phyloP scores from a whole-genome alignment of 257 asterid genomes.

The Nicotiana tomentosiformis region DNA sequence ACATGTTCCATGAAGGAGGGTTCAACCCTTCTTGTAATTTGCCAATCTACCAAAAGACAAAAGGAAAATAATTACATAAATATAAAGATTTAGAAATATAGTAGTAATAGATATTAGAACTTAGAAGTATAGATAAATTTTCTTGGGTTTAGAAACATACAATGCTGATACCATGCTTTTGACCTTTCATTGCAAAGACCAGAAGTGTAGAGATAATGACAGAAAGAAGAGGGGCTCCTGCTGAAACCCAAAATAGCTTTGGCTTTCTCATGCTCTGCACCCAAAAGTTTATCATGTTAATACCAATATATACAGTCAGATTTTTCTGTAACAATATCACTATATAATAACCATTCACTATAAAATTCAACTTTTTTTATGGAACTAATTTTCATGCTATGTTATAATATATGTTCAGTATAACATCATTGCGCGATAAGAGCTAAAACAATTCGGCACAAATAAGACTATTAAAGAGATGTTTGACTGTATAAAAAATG shows the following conservation, averaged over 20 bases:
- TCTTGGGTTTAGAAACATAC: slow-evolving; percentile 29
- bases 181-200: slow-evolving; percentile 63
- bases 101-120: neutral
- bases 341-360: too few relatives aligned
- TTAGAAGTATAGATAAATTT: neutral
- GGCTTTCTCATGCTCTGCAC: slow-evolving; percentile 68
- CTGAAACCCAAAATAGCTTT: slow-evolving; percentile 87
- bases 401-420: too few relatives aligned
- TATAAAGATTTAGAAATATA: neutral
- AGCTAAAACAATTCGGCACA: too few relatives aligned
- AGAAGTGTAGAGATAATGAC: slow-evolving; percentile 68
- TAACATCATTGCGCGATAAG: too few relatives aligned
- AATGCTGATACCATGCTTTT: slow-evolving; percentile 70
- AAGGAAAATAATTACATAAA: neutral
- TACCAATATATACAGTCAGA: neutral
- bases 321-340: too few relatives aligned
- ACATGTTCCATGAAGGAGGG: slow-evolving; percentile 90
- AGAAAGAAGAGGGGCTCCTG: slow-evolving; percentile 79
- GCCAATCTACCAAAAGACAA: slow-evolving; percentile 49
- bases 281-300: neutral
- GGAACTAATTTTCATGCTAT: too few relatives aligned
- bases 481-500: neutral
- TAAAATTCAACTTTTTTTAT: too few relatives aligned
- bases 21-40: slow-evolving; percentile 68
- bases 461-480: too few relatives aligned